Conservation (phyloP, 2,329 filamentous ascomycete species). For the Ophiostoma angusticollis region DNA sequence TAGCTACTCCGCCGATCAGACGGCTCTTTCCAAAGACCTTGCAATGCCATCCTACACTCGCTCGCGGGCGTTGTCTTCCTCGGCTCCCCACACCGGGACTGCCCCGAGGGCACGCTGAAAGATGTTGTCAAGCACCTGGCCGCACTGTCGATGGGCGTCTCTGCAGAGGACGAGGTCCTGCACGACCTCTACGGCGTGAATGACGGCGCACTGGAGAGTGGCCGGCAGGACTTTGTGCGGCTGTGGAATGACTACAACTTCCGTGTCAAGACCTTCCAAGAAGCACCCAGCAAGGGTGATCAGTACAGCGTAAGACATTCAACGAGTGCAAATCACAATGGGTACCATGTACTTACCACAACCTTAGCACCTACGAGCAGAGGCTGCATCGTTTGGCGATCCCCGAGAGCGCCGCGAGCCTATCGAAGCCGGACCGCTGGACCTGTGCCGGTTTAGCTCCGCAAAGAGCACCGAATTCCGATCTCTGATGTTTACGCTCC, state of each 20-base stretch:
- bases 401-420: conserved; percentile 20
- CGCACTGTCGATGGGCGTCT: conserved; percentile 13
- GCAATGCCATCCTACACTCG: conserved; percentile 17
- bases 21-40: conserved; percentile 13
- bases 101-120: conserved; percentile 16
- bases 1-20: conserved; percentile 20
- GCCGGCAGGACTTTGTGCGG: conserved; percentile 17
- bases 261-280: conserved; percentile 21
- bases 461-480: conserved; percentile 18
- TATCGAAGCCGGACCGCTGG: conserved; percentile 26
- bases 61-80: conserved; percentile 20
- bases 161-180: conserved; percentile 16
- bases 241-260: conserved; percentile 23
- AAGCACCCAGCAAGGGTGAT: conserved; percentile 9
- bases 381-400: conserved; percentile 20
- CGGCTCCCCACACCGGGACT: conserved; percentile 20
- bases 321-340: too few relatives aligned
- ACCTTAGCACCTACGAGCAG: conserved; percentile 14
- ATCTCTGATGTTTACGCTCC: conserved; percentile 15
- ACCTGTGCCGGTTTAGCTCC: conserved; percentile 27
- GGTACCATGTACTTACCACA: too few relatives aligned
- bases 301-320: conserved; percentile 2
- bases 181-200: conserved; percentile 18
- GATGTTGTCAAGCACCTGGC: conserved; percentile 21
- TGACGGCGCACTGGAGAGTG: conserved; percentile 14